Percentiles rank a stretch among this genome's conserved stretches.
Conservation (phyloP, 2,329 filamentous ascomycete species). For the Aureobasidium sp. region DNA sequence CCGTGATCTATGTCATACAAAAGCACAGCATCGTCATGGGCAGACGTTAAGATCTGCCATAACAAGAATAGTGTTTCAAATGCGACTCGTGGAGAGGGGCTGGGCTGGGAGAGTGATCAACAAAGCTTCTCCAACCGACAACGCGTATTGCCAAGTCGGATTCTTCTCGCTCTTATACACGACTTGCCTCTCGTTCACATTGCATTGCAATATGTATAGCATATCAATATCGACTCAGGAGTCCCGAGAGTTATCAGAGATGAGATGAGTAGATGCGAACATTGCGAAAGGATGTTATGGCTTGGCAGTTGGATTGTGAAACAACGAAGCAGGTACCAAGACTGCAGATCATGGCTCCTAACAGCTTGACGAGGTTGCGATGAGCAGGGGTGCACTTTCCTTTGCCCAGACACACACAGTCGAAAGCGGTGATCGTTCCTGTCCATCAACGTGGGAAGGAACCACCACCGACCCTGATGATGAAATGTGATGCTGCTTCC, state of each 20-base stretch:
- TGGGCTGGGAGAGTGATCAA: neutral
- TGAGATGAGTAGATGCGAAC: neutral
- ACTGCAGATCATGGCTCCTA: neutral
- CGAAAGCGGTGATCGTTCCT: neutral
- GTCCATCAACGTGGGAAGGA: neutral
- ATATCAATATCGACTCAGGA: neutral
- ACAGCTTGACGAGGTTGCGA: neutral
- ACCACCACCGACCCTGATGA: neutral
- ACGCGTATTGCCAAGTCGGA: conserved; percentile 7
- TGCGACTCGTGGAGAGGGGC: neutral
- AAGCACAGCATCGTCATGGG: neutral
- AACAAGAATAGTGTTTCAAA: conserved; percentile 1
- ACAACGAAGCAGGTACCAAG: conserved; percentile 1
- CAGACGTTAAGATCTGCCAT: neutral
- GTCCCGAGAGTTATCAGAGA: neutral
- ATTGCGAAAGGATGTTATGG: neutral
- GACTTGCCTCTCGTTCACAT: neutral
- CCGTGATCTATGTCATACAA: neutral
- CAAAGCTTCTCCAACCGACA: neutral
- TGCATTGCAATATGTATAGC: neutral
- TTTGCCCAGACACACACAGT: neutral
- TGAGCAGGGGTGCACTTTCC: conserved; percentile 1
- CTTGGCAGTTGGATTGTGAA: conserved; percentile 1
- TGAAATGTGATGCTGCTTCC: conserved; percentile 3
- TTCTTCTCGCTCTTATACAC: neutral